Evolutionary conservation across 1,284 basidiomycete genomes (phyloP), one percentile per base, ranked within the genome.

Genomic region (Cutaneotrichosporon cutaneum): DNA sequence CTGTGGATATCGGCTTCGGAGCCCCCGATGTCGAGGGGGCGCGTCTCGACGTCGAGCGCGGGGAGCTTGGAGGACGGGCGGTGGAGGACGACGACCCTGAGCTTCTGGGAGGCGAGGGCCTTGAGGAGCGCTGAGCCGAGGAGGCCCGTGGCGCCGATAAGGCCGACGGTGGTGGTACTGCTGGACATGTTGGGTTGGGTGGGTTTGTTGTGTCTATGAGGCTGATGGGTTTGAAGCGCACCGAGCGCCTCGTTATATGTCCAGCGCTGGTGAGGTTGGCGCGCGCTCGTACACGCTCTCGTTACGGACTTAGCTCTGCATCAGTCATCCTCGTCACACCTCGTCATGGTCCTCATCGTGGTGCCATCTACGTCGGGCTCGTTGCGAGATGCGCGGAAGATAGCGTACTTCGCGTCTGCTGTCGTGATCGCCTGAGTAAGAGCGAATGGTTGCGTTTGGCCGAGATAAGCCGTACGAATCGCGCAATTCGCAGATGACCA

Each of bases 21-120:
- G 2, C 18, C 57, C 14, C 42, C 53, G 30, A 48, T 26, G 39
- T 64, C 63, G 30, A 67, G 33, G 13, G 53, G 27, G 13, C 66
- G 59, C 22, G 50, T 59, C 61, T 65, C 61, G 33, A 61, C 44
- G 21, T 32, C 50, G 9, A 63, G 22, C 3, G n/a, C 8, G 16
- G 9, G 27, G 24, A 59, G 30, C 36, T 63, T 45, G 13, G 61
- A 57, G 18, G 48, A 18, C 0, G 60, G 45, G 24, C 66, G 60
- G 56, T 63, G 61, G n/a, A 65, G 54, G 21, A 61, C 57, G n/a
- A 68, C 22, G 51, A 64, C 33, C 22, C 54, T 48, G 57, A 60
- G 8, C 21, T 54, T 36, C 27, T 24, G 36, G 27, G 48, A 32
- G 30, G 26, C 4, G 52, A 65, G 54, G 13, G 52, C 42, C 22